Evolutionary conservation across 805 yeast genomes (phyloP).

Genomic region (Zygosaccharomyces rouxii): DNA sequence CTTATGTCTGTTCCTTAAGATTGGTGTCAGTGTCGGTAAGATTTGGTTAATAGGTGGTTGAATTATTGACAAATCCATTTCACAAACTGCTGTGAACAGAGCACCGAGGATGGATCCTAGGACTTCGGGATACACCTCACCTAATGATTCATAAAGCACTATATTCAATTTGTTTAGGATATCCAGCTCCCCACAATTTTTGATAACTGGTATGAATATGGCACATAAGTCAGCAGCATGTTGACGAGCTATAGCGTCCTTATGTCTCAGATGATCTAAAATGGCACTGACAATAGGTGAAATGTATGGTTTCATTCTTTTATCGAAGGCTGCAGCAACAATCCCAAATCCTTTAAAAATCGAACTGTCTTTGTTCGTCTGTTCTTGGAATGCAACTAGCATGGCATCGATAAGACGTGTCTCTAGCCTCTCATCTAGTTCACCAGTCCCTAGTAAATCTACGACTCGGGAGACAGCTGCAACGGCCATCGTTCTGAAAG

Average conservation of each 20-base stretch:
- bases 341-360: conserved; percentile 62
- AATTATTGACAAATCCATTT: conserved; percentile 54
- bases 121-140: conserved; percentile 93
- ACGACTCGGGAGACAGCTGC: conserved; percentile 62
- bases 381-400: conserved; percentile 76
- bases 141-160: conserved; percentile 82
- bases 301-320: conserved; percentile 64
- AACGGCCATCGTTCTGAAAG: conserved; percentile 71
- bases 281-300: conserved; percentile 68
- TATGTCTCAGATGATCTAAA: conserved; percentile 67
- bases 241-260: conserved; percentile 66
- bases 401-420: conserved; percentile 73
- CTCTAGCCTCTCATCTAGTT: conserved; percentile 59
- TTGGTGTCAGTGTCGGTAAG: conserved; percentile 85
- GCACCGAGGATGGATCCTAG: conserved; percentile 81
- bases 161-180: conserved; percentile 64
- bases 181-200: conserved; percentile 58
- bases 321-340: conserved; percentile 57
- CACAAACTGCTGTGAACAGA: conserved; percentile 54
- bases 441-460: conserved; percentile 47
- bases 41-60: conserved; percentile 82
- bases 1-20: conserved; percentile 81
- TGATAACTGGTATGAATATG: conserved; percentile 60
- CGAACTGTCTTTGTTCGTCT: conserved; percentile 50
- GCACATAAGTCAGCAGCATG: conserved; percentile 79